These are phyloP conservation scores for Clathrospora elynae DNA, from an alignment of 2,329 filamentous ascomycete species.

Conservation along the genomic window DNA sequence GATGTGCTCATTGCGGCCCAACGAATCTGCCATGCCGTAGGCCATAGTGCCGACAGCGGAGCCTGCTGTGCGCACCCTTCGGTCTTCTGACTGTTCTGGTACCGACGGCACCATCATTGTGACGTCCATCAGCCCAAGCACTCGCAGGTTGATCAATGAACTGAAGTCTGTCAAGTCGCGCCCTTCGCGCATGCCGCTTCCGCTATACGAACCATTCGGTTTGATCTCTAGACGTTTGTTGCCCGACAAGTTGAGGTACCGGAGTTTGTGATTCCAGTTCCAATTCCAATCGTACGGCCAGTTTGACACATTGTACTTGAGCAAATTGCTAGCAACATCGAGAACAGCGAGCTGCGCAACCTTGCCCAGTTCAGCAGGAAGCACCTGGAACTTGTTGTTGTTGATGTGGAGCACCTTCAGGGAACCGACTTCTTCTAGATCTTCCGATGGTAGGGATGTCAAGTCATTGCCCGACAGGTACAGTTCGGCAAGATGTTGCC, in stretches of 20 bases:
- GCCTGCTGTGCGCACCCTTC: slow-evolving; percentile 95
- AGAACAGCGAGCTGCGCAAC: slow-evolving; percentile 89
- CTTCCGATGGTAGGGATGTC: slow-evolving; percentile 87
- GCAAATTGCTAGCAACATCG: slow-evolving; percentile 90
- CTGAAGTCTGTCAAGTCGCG: slow-evolving; percentile 88
- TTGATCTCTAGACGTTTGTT: slow-evolving; percentile 96
- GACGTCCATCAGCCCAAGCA: slow-evolving; percentile 96
- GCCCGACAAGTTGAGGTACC: slow-evolving; percentile 93
- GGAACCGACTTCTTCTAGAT: slow-evolving; percentile 85
- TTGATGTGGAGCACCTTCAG: slow-evolving; percentile 94
- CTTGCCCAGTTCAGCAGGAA: slow-evolving; percentile 93
- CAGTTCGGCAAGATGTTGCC: slow-evolving; percentile 87
- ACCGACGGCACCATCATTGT: slow-evolving; percentile 92
- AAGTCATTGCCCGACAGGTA: slow-evolving; percentile 96
- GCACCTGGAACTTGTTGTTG: slow-evolving; percentile 94
- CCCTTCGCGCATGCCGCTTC: slow-evolving; percentile 59
- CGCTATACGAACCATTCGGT: slow-evolving; percentile 63
- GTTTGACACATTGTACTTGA: slow-evolving; percentile 99
- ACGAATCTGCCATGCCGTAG: slow-evolving; percentile 96
- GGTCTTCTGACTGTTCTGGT: slow-evolving; percentile 92
- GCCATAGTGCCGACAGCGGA: slow-evolving; percentile 87
- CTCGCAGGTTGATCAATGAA: slow-evolving; percentile 78
- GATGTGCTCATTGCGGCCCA: slow-evolving; percentile 90
- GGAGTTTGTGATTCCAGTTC: slow-evolving; percentile 95
- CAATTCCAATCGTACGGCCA: slow-evolving; percentile 99